phyloP scores from a whole-genome alignment of 192 early-diverging fungal species.

The Backusella sp. region DNA sequence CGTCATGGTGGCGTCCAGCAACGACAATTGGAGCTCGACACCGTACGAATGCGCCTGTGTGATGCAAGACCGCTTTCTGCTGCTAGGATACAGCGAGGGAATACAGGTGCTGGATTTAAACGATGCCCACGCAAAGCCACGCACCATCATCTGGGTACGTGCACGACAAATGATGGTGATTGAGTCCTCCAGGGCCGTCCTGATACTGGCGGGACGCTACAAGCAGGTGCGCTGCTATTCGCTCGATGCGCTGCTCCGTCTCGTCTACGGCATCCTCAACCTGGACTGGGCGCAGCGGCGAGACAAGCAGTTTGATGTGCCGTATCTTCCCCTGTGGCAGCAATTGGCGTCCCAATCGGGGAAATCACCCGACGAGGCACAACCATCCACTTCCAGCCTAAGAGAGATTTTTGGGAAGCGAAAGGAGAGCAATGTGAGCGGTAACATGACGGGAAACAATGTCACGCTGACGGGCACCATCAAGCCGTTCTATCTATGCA shows the following conservation, averaged over 20 bases:
- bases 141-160: conserved; percentile 17
- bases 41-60: conserved; percentile 28
- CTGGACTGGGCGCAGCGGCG: conserved; percentile 15
- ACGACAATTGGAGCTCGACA: not conserved
- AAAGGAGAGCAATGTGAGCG: not conserved
- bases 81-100: conserved; percentile 26
- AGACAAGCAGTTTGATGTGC: conserved; percentile 12
- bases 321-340: not conserved
- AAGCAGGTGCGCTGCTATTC: conserved; percentile 37
- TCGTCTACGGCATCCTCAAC: conserved; percentile 17
- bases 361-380: not conserved
- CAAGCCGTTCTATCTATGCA: not conserved
- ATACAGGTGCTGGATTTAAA: conserved; percentile 26
- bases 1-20: not conserved
- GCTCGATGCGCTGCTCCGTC: conserved; percentile 14
- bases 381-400: not conserved
- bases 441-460: not conserved
- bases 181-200: conserved; percentile 14
- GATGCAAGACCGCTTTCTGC: conserved; percentile 29
- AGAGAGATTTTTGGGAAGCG: conserved; percentile 6
- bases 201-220: conserved; percentile 22
- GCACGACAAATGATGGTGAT: conserved; percentile 20
- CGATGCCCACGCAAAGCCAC: not conserved
- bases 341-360: not conserved
- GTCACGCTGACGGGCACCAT: not conserved